These are phyloP conservation scores for Cerioporus squamosus DNA, from an alignment of 1,284 basidiomycete genomes.

Conservation along the genomic window DNA sequence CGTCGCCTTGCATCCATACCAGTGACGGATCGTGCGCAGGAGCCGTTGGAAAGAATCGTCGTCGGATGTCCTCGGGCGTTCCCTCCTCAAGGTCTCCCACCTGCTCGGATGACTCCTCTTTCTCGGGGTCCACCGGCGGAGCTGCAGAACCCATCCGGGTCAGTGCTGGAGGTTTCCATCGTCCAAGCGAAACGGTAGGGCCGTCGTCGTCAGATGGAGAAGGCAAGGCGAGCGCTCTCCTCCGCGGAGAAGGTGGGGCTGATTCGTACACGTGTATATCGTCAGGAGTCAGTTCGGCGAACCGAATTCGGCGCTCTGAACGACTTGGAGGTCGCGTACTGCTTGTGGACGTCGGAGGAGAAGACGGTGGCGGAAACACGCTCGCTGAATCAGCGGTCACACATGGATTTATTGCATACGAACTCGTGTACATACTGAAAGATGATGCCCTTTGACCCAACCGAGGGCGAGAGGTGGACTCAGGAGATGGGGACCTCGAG, in stretches of 20 bases:
- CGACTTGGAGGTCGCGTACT: constrained; percentile 48
- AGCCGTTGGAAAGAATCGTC: constrained; percentile 81
- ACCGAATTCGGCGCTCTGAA: constrained; percentile 51
- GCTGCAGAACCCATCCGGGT: not conserved
- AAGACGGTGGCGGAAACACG: constrained; percentile 30
- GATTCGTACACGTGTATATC: constrained; percentile 81
- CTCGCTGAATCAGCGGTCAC: constrained; percentile 19
- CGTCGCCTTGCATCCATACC: constrained; percentile 69
- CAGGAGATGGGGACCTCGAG: constrained; percentile 11
- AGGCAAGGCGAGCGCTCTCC: constrained; percentile 48
- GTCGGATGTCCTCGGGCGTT: constrained; percentile 82
- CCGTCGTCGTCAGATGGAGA: constrained; percentile 51
- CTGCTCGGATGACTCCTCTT: not conserved
- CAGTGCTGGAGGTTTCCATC: constrained; percentile 33
- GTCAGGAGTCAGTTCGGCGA: constrained; percentile 53
- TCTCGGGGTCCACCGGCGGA: not conserved
- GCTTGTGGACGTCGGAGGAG: constrained; percentile 31
- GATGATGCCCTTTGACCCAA: constrained; percentile 26
- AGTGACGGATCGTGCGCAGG: constrained; percentile 72
- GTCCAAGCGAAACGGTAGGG: constrained; percentile 56
- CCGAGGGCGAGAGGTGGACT: constrained; percentile 17
- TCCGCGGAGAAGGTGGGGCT: constrained; percentile 72
- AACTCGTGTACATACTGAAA: constrained; percentile 23
- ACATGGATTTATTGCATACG: constrained; percentile 11
- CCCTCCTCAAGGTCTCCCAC: constrained; percentile 62